A percentile compares a stretch with the other conserved stretches of the same genome.
Evolutionary conservation across 148 eudicot species (phyloP).

Genomic region (Vaccinium macrocarpon): DNA sequence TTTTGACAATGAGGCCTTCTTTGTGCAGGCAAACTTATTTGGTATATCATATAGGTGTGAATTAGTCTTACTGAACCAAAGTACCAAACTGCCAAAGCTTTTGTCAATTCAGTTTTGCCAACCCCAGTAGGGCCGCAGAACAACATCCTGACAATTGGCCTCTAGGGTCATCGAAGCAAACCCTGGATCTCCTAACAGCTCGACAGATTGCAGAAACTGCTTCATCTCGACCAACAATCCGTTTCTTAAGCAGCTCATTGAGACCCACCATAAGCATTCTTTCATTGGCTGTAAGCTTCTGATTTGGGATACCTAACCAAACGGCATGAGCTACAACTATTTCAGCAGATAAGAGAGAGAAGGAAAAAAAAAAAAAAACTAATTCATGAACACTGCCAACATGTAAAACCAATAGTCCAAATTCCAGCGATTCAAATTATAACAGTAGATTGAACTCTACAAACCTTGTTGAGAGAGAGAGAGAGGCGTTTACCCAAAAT

Average conservation of each 20-base stretch:
- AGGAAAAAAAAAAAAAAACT: too few relatives aligned
- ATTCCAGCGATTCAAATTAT: too few relatives aligned
- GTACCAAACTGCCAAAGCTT: slow-evolving; percentile 56
- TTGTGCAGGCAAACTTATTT: neutral
- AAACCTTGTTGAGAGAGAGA: too few relatives aligned
- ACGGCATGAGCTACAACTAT: slow-evolving; percentile 56
- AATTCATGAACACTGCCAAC: too few relatives aligned
- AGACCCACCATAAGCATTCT: slow-evolving; percentile 48
- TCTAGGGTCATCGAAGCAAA: slow-evolving; percentile 52
- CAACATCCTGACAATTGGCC: slow-evolving; percentile 58
- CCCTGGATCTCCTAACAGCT: slow-evolving; percentile 65
- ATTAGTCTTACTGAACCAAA: slow-evolving; percentile 61
- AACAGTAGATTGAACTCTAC: too few relatives aligned
- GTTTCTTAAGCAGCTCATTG: slow-evolving; percentile 46
- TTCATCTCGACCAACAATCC: slow-evolving; percentile 65
- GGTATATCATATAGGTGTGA: neutral
- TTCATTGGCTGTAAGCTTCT: slow-evolving; percentile 54
- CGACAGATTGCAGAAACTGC: slow-evolving; percentile 55
- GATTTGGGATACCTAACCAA: slow-evolving; percentile 62
- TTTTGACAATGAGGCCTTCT: neutral
- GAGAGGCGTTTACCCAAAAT: too few relatives aligned
- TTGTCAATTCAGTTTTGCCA: slow-evolving; percentile 59
- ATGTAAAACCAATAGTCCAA: too few relatives aligned
- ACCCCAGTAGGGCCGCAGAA: slow-evolving; percentile 69
- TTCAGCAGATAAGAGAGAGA: too few relatives aligned